Evolutionary conservation across 73 alveolate species (phyloP).

Genomic region (Uronychia binucleata): DNA sequence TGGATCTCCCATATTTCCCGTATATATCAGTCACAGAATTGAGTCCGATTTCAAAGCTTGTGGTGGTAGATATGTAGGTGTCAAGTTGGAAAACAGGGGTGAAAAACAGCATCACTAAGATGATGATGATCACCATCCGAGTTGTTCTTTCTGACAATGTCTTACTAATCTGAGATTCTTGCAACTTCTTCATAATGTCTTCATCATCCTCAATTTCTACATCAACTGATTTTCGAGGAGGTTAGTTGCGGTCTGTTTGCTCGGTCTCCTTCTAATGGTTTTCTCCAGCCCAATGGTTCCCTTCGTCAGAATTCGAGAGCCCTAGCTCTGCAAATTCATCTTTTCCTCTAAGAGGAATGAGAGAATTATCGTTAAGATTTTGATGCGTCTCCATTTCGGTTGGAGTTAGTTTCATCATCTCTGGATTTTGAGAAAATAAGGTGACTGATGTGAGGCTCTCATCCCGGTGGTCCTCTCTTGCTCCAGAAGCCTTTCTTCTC

Average conservation of each 20-base stretch:
- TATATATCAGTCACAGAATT: background rate
- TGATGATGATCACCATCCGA: constrained; percentile 45
- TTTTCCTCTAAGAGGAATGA: background rate
- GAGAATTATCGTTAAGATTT: background rate
- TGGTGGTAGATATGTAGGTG: constrained; percentile 7
- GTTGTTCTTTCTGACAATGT: constrained; percentile 54
- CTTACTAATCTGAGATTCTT: constrained; percentile 51
- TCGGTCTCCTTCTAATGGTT: background rate
- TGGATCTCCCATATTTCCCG: background rate
- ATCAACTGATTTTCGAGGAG: background rate
- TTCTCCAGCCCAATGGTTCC: background rate
- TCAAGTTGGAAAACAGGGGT: constrained; percentile 17
- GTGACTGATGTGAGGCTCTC: background rate
- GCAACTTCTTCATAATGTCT: constrained; percentile 12
- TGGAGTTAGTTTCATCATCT: background rate
- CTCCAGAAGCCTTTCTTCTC: too few species aligned
- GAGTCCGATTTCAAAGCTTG: constrained; percentile 14
- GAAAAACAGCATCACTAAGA: constrained; percentile 53
- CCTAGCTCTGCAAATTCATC: too few species aligned
- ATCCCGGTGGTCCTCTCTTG: background rate
- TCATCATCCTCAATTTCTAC: constrained; percentile 33
- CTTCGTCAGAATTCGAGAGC: background rate
- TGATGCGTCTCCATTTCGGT: background rate
- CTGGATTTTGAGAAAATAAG: background rate
- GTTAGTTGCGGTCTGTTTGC: background rate